Percentiles rank a stretch among this genome's conserved stretches.
Evolutionary conservation across 2,329 filamentous ascomycete species (phyloP).

Genomic region (Diaporthe velutina): DNA sequence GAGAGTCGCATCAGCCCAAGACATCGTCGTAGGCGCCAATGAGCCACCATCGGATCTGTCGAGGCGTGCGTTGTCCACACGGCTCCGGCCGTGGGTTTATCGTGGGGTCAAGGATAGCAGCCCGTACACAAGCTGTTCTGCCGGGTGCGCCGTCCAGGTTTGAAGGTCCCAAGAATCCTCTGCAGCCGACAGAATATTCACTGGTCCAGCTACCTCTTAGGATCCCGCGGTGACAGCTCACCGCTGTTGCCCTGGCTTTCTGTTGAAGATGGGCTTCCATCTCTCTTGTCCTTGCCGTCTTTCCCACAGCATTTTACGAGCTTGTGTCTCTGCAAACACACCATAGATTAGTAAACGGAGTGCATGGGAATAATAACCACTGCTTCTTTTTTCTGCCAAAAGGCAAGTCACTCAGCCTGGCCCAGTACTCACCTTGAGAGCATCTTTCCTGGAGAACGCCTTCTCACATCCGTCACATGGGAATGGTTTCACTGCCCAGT

Average conservation of each 20-base stretch:
- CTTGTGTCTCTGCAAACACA: slow-evolving; percentile 66
- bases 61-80: not conserved
- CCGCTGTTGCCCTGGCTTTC: slow-evolving; percentile 39
- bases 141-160: not conserved
- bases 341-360: slow-evolving; percentile 36
- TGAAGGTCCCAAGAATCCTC: not conserved
- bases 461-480: slow-evolving; percentile 93
- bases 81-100: not conserved
- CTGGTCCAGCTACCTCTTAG: slow-evolving; percentile 20
- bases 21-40: not conserved
- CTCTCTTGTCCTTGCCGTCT: slow-evolving; percentile 44
- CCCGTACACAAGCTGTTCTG: not conserved
- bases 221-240: slow-evolving; percentile 40
- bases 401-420: not conserved
- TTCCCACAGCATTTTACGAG: slow-evolving; percentile 74
- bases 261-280: slow-evolving; percentile 36
- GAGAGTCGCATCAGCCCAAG: not conserved
- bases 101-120: not conserved
- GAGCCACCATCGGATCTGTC: not conserved
- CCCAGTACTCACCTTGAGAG: slow-evolving; percentile 83
- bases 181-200: not conserved
- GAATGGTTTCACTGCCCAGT: slow-evolving; percentile 95
- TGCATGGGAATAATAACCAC: no score
- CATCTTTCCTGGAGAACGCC: slow-evolving; percentile 96
- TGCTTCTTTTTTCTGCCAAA: not conserved